A percentile compares a stretch with the other conserved stretches of the same genome.
These are phyloP conservation scores for Saccharomycopsis babjevae DNA, from an alignment of 805 yeast genomes.

Conservation along the genomic window DNA sequence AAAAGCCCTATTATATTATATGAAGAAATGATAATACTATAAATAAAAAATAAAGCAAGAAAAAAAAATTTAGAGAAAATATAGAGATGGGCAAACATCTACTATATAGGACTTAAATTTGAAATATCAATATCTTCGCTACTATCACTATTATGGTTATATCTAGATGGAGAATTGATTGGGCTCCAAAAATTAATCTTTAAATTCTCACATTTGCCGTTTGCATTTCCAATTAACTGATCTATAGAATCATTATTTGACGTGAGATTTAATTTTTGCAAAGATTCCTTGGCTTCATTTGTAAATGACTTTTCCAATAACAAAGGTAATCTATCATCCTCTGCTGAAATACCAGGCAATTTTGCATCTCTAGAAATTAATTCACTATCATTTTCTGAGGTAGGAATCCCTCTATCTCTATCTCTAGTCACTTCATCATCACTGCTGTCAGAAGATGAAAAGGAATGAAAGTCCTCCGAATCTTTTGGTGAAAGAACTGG, in stretches of 20 bases:
- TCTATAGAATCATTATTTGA: neutral
- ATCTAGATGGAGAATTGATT: neutral
- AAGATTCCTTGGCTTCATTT: neutral
- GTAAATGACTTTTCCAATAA: neutral
- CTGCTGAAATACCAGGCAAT: neutral
- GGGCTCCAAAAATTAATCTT: constrained; percentile 1
- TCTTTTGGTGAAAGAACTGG: neutral
- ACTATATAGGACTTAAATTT: neutral
- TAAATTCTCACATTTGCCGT: neutral
- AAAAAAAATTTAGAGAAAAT: no score
- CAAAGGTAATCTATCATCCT: neutral
- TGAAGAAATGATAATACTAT: no score
- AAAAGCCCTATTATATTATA: neutral
- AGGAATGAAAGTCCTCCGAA: neutral
- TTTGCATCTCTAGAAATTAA: neutral
- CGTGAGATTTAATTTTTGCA: neutral
- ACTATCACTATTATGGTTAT: neutral
- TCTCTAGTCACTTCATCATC: neutral
- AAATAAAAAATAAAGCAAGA: neutral
- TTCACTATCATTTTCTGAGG: neutral
- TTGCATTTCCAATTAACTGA: neutral
- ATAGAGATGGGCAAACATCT: no score
- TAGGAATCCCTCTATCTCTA: neutral
- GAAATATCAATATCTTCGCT: neutral
- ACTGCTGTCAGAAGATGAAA: neutral